Evolutionary conservation across 1,284 basidiomycete species (phyloP).

Genomic region (Irpex lacteus): DNA sequence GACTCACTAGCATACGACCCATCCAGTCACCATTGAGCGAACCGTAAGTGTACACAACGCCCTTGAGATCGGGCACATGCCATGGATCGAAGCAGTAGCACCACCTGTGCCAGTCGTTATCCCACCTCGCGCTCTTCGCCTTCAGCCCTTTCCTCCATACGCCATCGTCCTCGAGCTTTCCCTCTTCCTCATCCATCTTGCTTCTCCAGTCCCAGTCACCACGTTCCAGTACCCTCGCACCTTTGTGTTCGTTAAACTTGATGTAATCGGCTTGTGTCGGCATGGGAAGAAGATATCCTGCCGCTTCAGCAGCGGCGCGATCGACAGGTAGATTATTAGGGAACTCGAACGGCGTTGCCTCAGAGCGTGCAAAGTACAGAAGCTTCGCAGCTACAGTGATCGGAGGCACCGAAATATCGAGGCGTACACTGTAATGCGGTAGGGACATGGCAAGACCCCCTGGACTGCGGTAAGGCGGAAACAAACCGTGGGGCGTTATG

Average conservation of each 20-base stretch:
- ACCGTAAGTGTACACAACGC: conserved; percentile 48
- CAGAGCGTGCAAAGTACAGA: conserved; percentile 21
- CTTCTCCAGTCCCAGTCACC: conserved; percentile 42
- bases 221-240: conserved; percentile 27
- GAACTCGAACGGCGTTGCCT: conserved; percentile 43
- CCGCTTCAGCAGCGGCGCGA: conserved; percentile 37
- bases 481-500: conserved; percentile 50
- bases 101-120: conserved; percentile 58
- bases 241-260: conserved; percentile 50
- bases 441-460: conserved; percentile 22
- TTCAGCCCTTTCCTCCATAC: conserved; percentile 24
- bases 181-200: conserved; percentile 23
- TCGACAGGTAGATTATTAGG: conserved; percentile 45
- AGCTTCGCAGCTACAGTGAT: conserved; percentile 53
- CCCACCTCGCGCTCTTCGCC: conserved; percentile 44
- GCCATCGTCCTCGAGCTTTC: conserved; percentile 27
- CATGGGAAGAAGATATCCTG: conserved; percentile 18
- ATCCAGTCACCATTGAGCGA: conserved; percentile 55
- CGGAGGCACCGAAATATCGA: conserved; percentile 44
- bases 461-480: conserved; percentile 50
- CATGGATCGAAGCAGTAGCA: conserved; percentile 46
- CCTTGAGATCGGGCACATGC: conserved; percentile 36
- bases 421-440: conserved; percentile 39
- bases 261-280: conserved; percentile 59
- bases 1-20: conserved; percentile 54